Evolutionary conservation across 371 early-diverging fungal species (phyloP).

Genomic region (Neoconidiobolus thromboides): DNA sequence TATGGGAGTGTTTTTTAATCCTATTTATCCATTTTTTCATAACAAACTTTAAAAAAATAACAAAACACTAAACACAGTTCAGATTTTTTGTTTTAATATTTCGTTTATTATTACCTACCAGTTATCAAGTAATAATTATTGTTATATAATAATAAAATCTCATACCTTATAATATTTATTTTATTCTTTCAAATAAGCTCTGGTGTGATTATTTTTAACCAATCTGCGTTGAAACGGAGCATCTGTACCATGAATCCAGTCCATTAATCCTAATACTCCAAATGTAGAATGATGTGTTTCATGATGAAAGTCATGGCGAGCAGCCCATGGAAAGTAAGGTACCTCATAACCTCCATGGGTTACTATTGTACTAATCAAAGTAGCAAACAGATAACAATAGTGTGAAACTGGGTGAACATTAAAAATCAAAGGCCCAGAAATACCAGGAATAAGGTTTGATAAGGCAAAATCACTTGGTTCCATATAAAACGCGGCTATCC

Average conservation of each 20-base stretch:
- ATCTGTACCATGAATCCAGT: constrained; percentile 22
- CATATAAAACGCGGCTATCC: constrained; percentile 28
- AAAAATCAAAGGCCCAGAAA: constrained; percentile 25
- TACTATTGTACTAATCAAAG: constrained; percentile 31
- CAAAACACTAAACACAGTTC: too few relatives aligned
- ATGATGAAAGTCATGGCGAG: constrained; percentile 47
- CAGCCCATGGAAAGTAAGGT: constrained; percentile 22
- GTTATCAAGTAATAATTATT: too few relatives aligned
- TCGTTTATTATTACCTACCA: too few relatives aligned
- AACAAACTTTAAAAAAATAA: too few relatives aligned
- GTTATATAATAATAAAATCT: too few relatives aligned
- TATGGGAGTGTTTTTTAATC: too few relatives aligned
- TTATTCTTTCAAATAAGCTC: too few relatives aligned
- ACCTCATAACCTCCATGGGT: constrained; percentile 40
- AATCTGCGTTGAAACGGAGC: not conserved
- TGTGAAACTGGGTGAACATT: constrained; percentile 26
- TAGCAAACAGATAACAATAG: constrained; percentile 14
- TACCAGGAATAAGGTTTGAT: constrained; percentile 25
- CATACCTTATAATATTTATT: too few relatives aligned
- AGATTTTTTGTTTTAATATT: too few relatives aligned
- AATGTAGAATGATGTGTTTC: constrained; percentile 39
- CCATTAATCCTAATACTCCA: constrained; percentile 24
- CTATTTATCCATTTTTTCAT: too few relatives aligned
- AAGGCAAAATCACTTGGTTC: constrained; percentile 32
- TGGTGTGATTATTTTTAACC: not conserved